Base-by-base conservation (phyloP, 2,329 filamentous ascomycete species). In the Microascus cirrosus region DNA sequence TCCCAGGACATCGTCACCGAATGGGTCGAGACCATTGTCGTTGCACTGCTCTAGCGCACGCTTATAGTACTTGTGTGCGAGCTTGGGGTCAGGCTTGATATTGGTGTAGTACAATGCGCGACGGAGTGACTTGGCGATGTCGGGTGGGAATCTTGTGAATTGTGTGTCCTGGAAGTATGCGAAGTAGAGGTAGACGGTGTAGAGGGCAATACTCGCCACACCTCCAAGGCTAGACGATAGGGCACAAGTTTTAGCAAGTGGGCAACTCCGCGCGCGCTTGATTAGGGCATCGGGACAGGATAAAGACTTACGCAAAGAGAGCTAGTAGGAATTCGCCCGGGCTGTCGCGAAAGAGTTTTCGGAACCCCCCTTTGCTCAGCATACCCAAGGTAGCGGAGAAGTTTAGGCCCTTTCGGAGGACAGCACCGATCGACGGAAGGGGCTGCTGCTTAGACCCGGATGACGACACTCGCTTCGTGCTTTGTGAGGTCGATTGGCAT, bases 1-100 rank as follows among this genome's bases (percentile, higher is more conserved):
- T 10, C 94, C 94, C 63, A 96, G 79, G 36, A 96, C 86, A 69
- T 96, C 92, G 64, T 96, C 89, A 3, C 89, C 92, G 68, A 92
- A 95, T 0, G 89, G 90, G 67, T 97, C 90, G 74, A 99, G 82
- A 0, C 85, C 84, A 55, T 87, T 67, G 65, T 90, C 84, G 55
- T 84, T 75, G 59, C 90, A 90, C 56, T 87, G 79, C 61, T 85
- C 77, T 59, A 97, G 76, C 2, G 92, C 91, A 62, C 87, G 81
- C 65, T 85, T 85, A 70, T 96, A 97, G 70, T 90, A 90, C 63
- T 90, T 87, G 60, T 95, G 77, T 1, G 93, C 92, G 58, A 87
- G 79, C 59, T 87, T 80, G 2, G 89, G 84, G 60, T 95, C 86
- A 4, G 87, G 80, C 45, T 83, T 78, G 62, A 87, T 82, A 66